Evolutionary conservation across 768 basidiomycete genomes (phyloP).

Genomic region (Holtermannia corniformis): DNA sequence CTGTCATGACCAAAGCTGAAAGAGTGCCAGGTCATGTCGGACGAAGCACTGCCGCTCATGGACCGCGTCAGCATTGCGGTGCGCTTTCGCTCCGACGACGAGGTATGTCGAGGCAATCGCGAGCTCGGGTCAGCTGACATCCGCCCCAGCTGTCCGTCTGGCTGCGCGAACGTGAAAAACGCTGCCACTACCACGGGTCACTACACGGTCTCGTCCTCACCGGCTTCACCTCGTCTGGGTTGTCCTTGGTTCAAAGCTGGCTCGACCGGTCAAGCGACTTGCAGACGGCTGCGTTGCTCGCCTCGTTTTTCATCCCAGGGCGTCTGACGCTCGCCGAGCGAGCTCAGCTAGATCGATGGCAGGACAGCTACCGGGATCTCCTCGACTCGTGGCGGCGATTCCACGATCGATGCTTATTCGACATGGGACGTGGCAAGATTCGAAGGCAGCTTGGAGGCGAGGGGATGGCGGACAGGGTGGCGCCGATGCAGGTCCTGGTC

Average conservation of each 20-base stretch:
- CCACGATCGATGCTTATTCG: conserved; percentile 24
- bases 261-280: conserved; percentile 33
- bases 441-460: conserved; percentile 13
- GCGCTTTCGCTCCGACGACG: conserved; percentile 27
- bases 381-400: conserved; percentile 35
- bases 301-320: conserved; percentile 14
- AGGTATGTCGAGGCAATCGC: too few species aligned
- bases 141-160: conserved; percentile 19
- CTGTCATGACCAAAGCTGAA: neutral
- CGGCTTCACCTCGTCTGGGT: conserved; percentile 23
- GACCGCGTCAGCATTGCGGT: conserved; percentile 35
- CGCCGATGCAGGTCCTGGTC: conserved; percentile 10
- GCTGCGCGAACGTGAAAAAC: conserved; percentile 20
- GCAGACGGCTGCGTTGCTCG: conserved; percentile 33
- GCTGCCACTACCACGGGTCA: conserved; percentile 15
- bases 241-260: conserved; percentile 23
- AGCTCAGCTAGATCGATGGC: conserved; percentile 25
- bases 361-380: conserved; percentile 33
- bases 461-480: conserved; percentile 11
- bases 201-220: conserved; percentile 24
- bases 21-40: conserved; percentile 16
- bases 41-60: conserved; percentile 29
- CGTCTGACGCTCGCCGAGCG: conserved; percentile 7
- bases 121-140: too few species aligned
- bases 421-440: conserved; percentile 19